Evolutionary conservation across 441 rosid genomes (phyloP), one percentile per base, ranked within the genome.

Genomic region (Euphorbia celastroides): DNA sequence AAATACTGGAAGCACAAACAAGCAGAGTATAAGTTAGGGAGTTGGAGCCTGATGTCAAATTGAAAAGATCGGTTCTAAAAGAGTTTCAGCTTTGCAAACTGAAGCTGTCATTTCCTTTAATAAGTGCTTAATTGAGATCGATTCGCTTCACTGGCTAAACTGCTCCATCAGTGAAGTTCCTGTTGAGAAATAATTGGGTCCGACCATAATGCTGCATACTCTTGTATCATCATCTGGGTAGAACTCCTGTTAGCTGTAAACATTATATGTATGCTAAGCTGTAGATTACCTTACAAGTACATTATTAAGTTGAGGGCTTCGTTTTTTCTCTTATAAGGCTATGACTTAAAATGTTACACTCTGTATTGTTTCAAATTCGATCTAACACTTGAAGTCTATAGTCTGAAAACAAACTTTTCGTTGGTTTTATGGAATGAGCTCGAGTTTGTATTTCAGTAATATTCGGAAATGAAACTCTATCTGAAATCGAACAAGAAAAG

Each of bases 1-100:
- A 54, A 57, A 58, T 67, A 62, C 44, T 22, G 66, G 67, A 60
- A 71, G 64, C 59, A 3, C 42, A 44, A 20, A 25, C 57, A 36
- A 52, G 52, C 34, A 22, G n/a, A 38, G 55, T 36, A n/a, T n/a
- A n/a, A n/a, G n/a, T n/a, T 42, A 42, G n/a, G 25, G 59, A 8
- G 59, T 55, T 23, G 59, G 31, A 55, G 59, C 59, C 20, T 52
- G n/a, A n/a, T n/a, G n/a, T n/a, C n/a, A n/a, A n/a, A n/a, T 44
- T 25, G 56, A 27, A 34, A 41, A 26, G 3, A 8, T 12, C 13
- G 48, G 58, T 19, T 59, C 19, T 5, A 11, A 55, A 56, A 44
- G 61, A 74, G 30, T 63, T 42, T 44, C 71, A 67, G 17, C 62
- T 58, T 66, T 59, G 2, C 22, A 16, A 3, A 38, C 7, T 20